Percentiles rank a stretch among this genome's conserved stretches.
phyloP scores from a whole-genome alignment of 129 eudicot genomes.

The Dittrichia graveolens region DNA sequence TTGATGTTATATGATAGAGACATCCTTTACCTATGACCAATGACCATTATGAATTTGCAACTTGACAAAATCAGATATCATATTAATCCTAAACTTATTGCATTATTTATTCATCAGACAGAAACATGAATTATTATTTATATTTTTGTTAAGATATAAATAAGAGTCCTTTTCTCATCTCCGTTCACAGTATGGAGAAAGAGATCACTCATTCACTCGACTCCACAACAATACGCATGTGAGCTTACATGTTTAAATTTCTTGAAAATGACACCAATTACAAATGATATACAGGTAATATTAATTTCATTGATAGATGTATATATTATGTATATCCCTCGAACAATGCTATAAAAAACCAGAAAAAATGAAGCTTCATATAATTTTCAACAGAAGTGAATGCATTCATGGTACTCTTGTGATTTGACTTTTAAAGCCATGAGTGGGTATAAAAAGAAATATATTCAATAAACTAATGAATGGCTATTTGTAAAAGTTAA shows the following conservation, averaged over 20 bases:
- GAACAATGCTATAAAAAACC: background rate
- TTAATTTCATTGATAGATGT: background rate
- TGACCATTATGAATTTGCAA: constrained; percentile 20
- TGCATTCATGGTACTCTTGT: constrained; percentile 2
- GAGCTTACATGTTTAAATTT: constrained; percentile 22
- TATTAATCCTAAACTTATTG: background rate
- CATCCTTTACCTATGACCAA: constrained; percentile 11
- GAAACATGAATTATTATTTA: background rate
- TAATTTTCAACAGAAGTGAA: constrained; percentile 9
- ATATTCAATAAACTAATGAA: constrained; percentile 22
- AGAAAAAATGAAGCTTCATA: background rate
- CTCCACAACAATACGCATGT: constrained; percentile 20
- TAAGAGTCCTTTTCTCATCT: constrained; percentile 25
- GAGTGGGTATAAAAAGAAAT: constrained; percentile 21
- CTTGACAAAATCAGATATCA: constrained; percentile 13
- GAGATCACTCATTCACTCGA: constrained; percentile 11
- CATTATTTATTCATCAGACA: constrained; percentile 14
- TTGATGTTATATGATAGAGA: constrained; percentile 20
- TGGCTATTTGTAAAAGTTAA: constrained; percentile 21
- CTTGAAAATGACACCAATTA: background rate
- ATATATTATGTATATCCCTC: background rate
- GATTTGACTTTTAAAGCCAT: constrained; percentile 21
- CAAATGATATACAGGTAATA: background rate
- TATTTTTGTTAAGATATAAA: background rate
- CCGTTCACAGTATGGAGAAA: constrained; percentile 15